Evolutionary conservation across 352 stramenopile species (phyloP).

Genomic region (Globisporangium barbulae): DNA sequence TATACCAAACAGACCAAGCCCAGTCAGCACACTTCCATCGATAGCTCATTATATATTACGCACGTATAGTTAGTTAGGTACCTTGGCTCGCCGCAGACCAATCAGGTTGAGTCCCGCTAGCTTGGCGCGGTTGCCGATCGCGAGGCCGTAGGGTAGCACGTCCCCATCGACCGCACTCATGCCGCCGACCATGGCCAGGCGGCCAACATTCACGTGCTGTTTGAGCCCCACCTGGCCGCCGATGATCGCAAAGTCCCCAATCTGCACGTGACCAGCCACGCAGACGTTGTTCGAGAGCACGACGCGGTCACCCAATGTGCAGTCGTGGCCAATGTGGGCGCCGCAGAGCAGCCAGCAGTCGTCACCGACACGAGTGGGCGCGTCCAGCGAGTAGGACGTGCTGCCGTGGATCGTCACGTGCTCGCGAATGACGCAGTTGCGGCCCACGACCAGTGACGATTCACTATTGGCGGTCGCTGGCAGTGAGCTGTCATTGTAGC

Average conservation of each 20-base stretch:
- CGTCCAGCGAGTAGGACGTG: slow-evolving; percentile 54
- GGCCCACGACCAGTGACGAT: slow-evolving; percentile 46
- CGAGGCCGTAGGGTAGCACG: slow-evolving; percentile 74
- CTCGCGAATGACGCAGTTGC: slow-evolving; percentile 76
- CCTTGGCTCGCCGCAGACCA: slow-evolving; percentile 58
- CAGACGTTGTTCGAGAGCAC: slow-evolving; percentile 84
- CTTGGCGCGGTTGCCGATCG: slow-evolving; percentile 74
- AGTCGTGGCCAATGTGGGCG: slow-evolving; percentile 74
- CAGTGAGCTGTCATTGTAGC: neutral
- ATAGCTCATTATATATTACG: neutral
- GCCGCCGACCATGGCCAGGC: slow-evolving; percentile 73
- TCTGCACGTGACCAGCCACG: slow-evolving; percentile 74
- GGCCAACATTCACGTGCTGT: slow-evolving; percentile 68
- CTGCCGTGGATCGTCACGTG: slow-evolving; percentile 81
- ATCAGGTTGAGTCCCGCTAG: slow-evolving; percentile 75
- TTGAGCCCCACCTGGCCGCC: slow-evolving; percentile 78
- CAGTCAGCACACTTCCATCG: neutral
- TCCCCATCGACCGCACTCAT: slow-evolving; percentile 81
- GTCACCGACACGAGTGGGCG: slow-evolving; percentile 61
- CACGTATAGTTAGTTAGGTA: neutral
- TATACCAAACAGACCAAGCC: neutral
- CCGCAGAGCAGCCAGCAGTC: slow-evolving; percentile 79
- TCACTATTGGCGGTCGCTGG: neutral
- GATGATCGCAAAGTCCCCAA: slow-evolving; percentile 73
- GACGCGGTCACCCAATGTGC: slow-evolving; percentile 53